Evolutionary conservation across 371 early-diverging fungal species (phyloP), one percentile per base, ranked within the genome.

Genomic region (Entomophthora muscae): DNA sequence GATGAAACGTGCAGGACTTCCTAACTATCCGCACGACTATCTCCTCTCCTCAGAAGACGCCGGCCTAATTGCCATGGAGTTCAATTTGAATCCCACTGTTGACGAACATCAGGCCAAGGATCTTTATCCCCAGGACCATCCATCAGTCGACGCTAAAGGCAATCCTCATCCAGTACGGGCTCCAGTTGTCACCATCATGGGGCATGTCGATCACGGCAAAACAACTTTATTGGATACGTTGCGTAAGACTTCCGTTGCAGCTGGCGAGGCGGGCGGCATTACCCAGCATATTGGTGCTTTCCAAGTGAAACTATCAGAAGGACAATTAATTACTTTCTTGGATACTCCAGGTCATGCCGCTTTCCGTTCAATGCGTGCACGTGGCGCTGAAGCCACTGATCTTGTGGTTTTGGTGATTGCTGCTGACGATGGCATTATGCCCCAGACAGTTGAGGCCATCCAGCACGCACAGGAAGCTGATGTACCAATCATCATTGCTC

Each of bases 181-280:
- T 1, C 96, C 96, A 3, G 86, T 95, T 22, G 93, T 95, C 24
- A 93, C 95, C 3, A 93, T 99, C 67, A 89, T 99, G 90, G 99
- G 99, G 17, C 99, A 99, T 77, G 99, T 99, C 63, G 99, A 99
- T 70, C 99, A 99, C 81, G 99, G 99, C 61, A 99, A 99, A 82
- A 96, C 99, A 24, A 97, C 99, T 0, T 75, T 99, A 24, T 74
- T 99, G 65, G 99, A 99, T 70, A 76, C 90, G 0, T 76, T 95
- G 32, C 84, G 95, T 51, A 89, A 90, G 68, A 87, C 91, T 0
- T 86, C 91, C 0, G 88, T 95, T 7, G 95, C 92, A 22, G 88
- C 89, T 17, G 81, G 84, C n/a, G 98, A 97, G 76, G 90, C 91
- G 1, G 96, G 98, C 29, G 95, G 96, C 2, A 97, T 97, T 66